Evolutionary conservation across 139 green algal genomes (phyloP).

Genomic region (Chlamydomonas applanata): DNA sequence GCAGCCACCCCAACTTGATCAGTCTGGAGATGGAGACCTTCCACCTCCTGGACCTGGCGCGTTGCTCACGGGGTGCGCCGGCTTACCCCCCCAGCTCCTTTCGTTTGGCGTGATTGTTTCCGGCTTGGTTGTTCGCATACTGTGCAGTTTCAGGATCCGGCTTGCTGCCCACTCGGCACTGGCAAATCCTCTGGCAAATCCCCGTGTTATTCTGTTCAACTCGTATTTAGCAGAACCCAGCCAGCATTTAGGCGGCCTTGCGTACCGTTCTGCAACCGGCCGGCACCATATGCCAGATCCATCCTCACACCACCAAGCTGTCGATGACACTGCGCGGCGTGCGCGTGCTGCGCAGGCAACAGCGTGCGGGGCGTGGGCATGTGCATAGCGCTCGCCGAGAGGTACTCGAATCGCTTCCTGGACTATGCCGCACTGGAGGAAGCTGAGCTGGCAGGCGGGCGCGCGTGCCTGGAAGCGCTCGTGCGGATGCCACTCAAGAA

Average conservation of each 20-base stretch:
- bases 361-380: slow-evolving; percentile 53
- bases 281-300: neutral
- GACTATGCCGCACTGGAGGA: slow-evolving; percentile 32
- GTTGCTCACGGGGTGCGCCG: slow-evolving; percentile 41
- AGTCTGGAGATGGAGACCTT: slow-evolving; percentile 85
- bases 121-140: neutral
- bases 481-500: slow-evolving; percentile 24
- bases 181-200: too few species aligned
- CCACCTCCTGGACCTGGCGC: slow-evolving; percentile 71
- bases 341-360: slow-evolving; percentile 17
- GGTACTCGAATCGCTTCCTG: slow-evolving; percentile 66
- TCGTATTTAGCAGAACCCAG: too few species aligned
- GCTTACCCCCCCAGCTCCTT: neutral
- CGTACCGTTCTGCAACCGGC: too few species aligned
- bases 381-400: slow-evolving; percentile 66
- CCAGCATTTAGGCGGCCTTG: too few species aligned
- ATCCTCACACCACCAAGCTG: neutral
- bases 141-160: too few species aligned
- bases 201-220: too few species aligned
- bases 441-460: slow-evolving; percentile 49
- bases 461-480: slow-evolving; percentile 49
- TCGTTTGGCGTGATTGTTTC: neutral
- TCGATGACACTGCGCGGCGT: neutral
- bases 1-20: slow-evolving; percentile 30
- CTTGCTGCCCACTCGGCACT: too few species aligned